These are phyloP conservation scores for Cystobasidium pallidum DNA, from an alignment of 1,284 basidiomycete genomes.

Conservation along the genomic window DNA sequence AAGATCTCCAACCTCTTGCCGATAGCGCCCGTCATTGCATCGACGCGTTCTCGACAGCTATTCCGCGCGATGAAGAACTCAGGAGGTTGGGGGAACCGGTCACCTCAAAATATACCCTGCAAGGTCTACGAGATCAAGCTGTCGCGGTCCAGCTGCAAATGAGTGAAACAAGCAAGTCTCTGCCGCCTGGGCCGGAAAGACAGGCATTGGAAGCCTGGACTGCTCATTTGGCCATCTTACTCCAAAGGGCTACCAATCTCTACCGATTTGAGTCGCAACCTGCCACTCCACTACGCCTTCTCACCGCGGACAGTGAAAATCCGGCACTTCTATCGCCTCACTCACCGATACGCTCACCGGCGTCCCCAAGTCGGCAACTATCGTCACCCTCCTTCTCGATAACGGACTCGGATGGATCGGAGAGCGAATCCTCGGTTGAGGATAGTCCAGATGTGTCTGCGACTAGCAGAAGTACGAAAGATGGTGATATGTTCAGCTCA, in stretches of 20 bases:
- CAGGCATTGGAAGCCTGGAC: background rate
- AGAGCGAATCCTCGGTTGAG: slow-evolving; percentile 23
- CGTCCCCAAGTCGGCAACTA: slow-evolving; percentile 66
- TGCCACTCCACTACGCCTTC: background rate
- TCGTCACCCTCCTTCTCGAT: slow-evolving; percentile 63
- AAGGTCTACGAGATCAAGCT: background rate
- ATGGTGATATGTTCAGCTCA: background rate
- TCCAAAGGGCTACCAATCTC: slow-evolving; percentile 2
- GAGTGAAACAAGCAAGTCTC: background rate
- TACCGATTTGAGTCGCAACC: background rate
- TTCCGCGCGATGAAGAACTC: slow-evolving; percentile 8
- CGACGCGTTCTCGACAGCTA: background rate
- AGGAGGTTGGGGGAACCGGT: background rate
- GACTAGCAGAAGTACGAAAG: background rate
- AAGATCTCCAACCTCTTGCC: slow-evolving; percentile 58
- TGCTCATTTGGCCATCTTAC: slow-evolving; percentile 10
- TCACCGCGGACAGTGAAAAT: background rate
- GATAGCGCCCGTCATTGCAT: slow-evolving; percentile 49
- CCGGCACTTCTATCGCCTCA: background rate
- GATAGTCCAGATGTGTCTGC: slow-evolving; percentile 3
- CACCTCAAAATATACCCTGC: background rate
- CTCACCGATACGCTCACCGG: slow-evolving; percentile 60
- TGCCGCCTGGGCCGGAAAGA: background rate
- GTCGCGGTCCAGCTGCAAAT: slow-evolving; percentile 9
- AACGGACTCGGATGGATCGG: slow-evolving; percentile 54